These are phyloP conservation scores for Elaeagnus macrophylla DNA, from an alignment of 306 rosid genomes.

Conservation along the genomic window DNA sequence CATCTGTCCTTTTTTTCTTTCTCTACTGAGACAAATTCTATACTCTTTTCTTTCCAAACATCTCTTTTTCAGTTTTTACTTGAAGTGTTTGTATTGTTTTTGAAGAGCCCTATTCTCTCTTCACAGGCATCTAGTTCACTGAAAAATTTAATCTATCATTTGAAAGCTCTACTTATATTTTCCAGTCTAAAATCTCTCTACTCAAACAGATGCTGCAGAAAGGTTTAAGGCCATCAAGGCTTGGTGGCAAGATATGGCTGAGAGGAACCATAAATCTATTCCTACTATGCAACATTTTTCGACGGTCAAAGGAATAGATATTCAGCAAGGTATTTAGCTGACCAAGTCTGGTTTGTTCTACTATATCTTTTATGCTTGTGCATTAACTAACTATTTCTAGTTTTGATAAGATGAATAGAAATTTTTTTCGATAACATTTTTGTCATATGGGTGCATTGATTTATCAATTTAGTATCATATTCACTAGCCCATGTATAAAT, in stretches of 20 bases:
- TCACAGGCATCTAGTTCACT: background rate
- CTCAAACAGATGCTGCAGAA: slow-evolving; percentile 49
- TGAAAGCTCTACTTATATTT: background rate
- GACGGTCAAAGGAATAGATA: slow-evolving; percentile 15
- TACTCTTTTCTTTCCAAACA: too few species aligned
- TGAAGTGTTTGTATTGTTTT: too few species aligned
- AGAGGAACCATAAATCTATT: slow-evolving; percentile 32
- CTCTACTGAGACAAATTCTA: too few species aligned
- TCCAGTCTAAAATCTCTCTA: slow-evolving; percentile 3
- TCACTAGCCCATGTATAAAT: too few species aligned
- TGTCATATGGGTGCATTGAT: background rate
- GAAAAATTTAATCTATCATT: background rate
- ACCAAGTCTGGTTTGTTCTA: too few species aligned
- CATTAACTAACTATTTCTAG: too few species aligned
- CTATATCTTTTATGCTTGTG: too few species aligned
- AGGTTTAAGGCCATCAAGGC: slow-evolving; percentile 78
- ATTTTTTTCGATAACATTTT: background rate
- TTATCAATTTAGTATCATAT: too few species aligned
- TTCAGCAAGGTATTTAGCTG: slow-evolving; percentile 37
- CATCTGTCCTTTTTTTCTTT: too few species aligned
- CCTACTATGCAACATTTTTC: slow-evolving; percentile 23
- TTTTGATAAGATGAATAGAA: background rate
- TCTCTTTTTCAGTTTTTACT: too few species aligned
- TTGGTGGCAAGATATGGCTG: slow-evolving; percentile 93
- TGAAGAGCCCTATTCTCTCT: too few species aligned